Evolutionary conservation across 176 grass and related monocot genomes (phyloP).

Genomic region (Olyra latifolia): DNA sequence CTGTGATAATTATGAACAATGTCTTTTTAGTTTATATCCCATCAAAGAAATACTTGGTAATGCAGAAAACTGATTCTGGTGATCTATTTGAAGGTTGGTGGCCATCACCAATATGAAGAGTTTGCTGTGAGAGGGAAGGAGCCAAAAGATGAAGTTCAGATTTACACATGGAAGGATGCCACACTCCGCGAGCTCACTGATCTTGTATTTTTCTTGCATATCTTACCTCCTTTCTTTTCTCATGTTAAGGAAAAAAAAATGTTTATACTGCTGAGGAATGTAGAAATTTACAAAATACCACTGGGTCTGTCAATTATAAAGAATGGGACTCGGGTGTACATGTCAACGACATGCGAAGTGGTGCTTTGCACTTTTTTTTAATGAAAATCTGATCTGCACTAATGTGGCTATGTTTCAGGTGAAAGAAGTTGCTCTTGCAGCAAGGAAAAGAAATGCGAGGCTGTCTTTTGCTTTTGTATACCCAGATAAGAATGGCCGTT

Average conservation of each 20-base stretch:
- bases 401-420: conserved; percentile 55
- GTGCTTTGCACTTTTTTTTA: not conserved
- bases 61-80: conserved; percentile 11
- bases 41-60: not conserved
- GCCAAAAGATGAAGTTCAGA: conserved; percentile 97
- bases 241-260: not conserved
- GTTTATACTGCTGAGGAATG: not conserved
- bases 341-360: not conserved
- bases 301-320: not conserved
- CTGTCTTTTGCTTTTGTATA: conserved; percentile 95
- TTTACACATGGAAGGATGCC: conserved; percentile 99
- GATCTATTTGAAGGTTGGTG: conserved; percentile 47
- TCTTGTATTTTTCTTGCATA: conserved; percentile 52
- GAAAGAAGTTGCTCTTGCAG: conserved; percentile 92
- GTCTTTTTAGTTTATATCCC: not conserved
- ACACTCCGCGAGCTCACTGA: conserved; percentile 89
- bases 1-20: not conserved
- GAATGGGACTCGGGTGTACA: not conserved
- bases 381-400: conserved; percentile 13
- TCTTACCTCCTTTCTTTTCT: conserved; percentile 6
- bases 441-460: conserved; percentile 86
- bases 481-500: conserved; percentile 89
- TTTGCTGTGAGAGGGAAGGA: conserved; percentile 95
- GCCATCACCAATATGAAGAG: conserved; percentile 83
- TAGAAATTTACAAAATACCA: not conserved